A percentile compares a stretch with the other conserved stretches of the same genome.
Evolutionary conservation across 306 rosid species (phyloP).

Genomic region (Malus sieversii): DNA sequence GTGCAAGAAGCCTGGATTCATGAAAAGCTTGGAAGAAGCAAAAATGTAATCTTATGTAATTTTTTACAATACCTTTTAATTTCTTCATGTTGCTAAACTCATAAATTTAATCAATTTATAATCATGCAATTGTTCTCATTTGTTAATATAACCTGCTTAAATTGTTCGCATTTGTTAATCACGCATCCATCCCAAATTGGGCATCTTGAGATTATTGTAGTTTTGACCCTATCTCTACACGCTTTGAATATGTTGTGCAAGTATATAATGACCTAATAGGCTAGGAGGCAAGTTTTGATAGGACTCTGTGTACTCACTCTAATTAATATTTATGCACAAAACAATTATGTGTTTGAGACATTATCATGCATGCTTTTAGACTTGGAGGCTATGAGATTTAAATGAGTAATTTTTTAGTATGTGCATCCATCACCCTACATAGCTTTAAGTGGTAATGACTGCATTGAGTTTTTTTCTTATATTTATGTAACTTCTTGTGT

Average conservation of each 20-base stretch:
- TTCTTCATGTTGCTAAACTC: background rate
- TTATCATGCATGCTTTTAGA: background rate
- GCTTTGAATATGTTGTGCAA: background rate
- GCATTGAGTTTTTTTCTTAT: background rate
- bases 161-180: background rate
- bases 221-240: background rate
- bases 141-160: background rate
- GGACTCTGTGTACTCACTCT: background rate
- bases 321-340: background rate
- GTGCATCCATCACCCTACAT: too few relatives aligned
- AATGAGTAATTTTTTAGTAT: background rate
- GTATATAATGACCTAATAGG: background rate
- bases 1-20: slow-evolving; percentile 73
- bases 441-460: too few relatives aligned
- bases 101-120: background rate
- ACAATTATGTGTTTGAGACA: background rate
- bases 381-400: slow-evolving; percentile 2
- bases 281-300: slow-evolving; percentile 5
- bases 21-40: slow-evolving; percentile 87
- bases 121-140: background rate
- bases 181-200: background rate
- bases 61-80: background rate
- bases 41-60: slow-evolving; percentile 48
- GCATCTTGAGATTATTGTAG: slow-evolving; percentile 11
- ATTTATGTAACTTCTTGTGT: background rate